Percentiles rank a stretch among this genome's conserved stretches.
Conservation (phyloP, 495 filamentous ascomycete genomes). For the Pyrenopolyporus hunteri region DNA sequence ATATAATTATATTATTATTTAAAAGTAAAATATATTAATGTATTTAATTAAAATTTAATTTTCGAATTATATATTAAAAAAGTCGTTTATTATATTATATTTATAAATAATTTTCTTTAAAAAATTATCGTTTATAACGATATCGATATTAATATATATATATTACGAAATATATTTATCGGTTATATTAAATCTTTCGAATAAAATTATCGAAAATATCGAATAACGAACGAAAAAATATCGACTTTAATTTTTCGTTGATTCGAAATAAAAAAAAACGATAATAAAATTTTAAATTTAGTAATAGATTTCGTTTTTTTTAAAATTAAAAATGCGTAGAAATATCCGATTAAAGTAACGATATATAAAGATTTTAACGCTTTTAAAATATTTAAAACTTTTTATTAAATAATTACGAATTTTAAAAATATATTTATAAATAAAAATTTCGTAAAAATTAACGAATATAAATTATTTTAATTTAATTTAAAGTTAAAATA, state of each 20-base stretch:
- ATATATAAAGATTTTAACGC: conserved; percentile 4
- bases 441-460: not conserved
- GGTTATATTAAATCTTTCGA: not conserved
- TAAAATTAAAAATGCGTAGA: not conserved
- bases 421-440: not conserved
- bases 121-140: not conserved
- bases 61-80: not conserved
- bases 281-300: not conserved
- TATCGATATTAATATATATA: not conserved
- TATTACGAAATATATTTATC: not conserved
- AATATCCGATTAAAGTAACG: not conserved
- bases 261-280: not conserved
- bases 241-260: not conserved
- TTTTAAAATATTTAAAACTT: not conserved
- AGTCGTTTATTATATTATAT: not conserved
- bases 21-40: not conserved
- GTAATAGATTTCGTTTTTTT: not conserved
- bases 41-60: not conserved
- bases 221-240: not conserved
- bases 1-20: not conserved
- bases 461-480: not conserved
- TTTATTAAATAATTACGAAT: not conserved
- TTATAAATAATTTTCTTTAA: not conserved
- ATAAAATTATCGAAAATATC: not conserved
- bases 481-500: not conserved